Conservation (phyloP, 495 filamentous ascomycete genomes). For the Antarctomyces pellizariae region DNA sequence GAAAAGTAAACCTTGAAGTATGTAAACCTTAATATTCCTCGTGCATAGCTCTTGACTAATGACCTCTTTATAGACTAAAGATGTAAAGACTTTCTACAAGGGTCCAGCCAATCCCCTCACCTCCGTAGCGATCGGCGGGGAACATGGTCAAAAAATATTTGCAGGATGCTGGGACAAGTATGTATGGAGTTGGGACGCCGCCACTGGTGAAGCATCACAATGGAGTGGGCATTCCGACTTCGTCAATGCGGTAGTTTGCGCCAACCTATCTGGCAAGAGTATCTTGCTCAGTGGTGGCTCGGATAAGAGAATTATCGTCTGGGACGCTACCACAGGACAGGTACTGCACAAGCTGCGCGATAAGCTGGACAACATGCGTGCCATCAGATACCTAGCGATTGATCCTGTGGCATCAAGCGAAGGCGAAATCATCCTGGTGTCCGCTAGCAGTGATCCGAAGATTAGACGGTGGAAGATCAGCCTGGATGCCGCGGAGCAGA, state of each 20-base stretch:
- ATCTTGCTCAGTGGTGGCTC: constrained; percentile 34
- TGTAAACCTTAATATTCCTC: constrained; percentile 30
- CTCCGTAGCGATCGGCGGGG: constrained; percentile 42
- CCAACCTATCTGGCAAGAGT: constrained; percentile 25
- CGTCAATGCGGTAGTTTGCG: constrained; percentile 49
- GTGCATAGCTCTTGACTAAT: no score
- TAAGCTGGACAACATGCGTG: constrained; percentile 38
- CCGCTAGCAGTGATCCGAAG: constrained; percentile 63
- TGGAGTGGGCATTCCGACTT: constrained; percentile 78
- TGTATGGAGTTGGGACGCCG: constrained; percentile 54
- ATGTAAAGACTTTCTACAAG: constrained; percentile 26
- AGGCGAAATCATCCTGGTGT: constrained; percentile 37
- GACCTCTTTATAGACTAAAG: constrained; percentile 7
- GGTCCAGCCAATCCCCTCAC: constrained; percentile 64
- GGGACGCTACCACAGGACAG: constrained; percentile 42
- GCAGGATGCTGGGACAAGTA: constrained; percentile 86
- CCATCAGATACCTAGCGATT: constrained; percentile 48
- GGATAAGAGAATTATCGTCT: constrained; percentile 69
- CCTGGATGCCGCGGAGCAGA: constrained; percentile 20
- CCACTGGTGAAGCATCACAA: constrained; percentile 14
- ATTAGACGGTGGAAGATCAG: constrained; percentile 50
- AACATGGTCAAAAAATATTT: constrained; percentile 35
- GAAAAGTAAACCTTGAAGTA: constrained; percentile 53
- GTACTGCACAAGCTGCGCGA: constrained; percentile 51
- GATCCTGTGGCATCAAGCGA: constrained; percentile 32